Base-by-base conservation (phyloP, 75 land plant genomes). In the Picea sitchensis region DNA sequence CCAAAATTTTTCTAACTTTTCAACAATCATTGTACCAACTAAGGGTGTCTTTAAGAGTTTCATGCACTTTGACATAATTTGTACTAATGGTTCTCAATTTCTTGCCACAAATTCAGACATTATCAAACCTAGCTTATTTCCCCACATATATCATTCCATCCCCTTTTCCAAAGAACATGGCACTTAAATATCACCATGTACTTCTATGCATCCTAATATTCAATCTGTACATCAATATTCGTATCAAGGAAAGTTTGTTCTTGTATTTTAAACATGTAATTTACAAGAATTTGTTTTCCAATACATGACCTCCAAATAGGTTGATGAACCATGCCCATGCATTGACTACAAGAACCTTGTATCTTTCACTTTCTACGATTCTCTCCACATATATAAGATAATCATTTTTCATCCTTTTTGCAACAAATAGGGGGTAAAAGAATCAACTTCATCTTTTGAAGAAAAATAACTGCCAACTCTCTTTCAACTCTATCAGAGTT, bases 121-220 rank as follows among this genome's bases (percentile, higher is more conserved):
- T 51, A 51, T 51, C 11, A 8, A 51, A 1, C 54, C 9, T 51
- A 11, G 54, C 54, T 8, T 51, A 8, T 51, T 51, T 51, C 8
- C 54, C 54, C 2, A 51, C 54, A 51, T 0, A 51, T 26, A 8
- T n/a, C n/a, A 2, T 21, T 44, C 54, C 51, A 41, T n/a, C n/a
- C 20, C 26, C 44, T 71, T 71, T 23, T 44, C 73, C 38, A 21
- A 71, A 18, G 54, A 71, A 44, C 11, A 5, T 71, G 73, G 73
- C 13, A 71, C 21, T 71, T 44, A 44, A 44, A 71, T 71, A 21
- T 71, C 73, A 44, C 73, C 73, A 71, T 71, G 54, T 23, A 36
- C 9, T 71, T 71, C 73, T 54, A 71, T 44, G 73, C 54, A 71
- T 9, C 73, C 54, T 71, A 41, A 69, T n/a, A 69, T 69, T n/a